A percentile compares a stretch with the other conserved stretches of the same genome.
These are phyloP conservation scores for Diplotaxis tenuifolia DNA, from an alignment of 345 rosid species.

Conservation along the genomic window DNA sequence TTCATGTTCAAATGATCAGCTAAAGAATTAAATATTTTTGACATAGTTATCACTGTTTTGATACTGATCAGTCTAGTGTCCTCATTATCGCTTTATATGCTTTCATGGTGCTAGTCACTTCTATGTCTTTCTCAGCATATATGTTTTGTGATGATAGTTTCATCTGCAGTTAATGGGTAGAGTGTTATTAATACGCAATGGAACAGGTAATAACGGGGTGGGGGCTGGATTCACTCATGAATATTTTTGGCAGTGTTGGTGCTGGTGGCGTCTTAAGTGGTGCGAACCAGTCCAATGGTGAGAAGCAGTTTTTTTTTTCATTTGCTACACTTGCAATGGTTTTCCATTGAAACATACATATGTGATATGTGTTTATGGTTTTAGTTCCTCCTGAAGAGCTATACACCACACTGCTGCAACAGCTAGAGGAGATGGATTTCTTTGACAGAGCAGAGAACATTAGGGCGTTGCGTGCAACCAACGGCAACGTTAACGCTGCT, in stretches of 20 bases:
- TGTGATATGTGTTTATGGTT: not conserved
- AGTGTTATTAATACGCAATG: constrained; percentile 9
- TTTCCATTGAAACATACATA: not conserved
- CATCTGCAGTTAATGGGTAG: not conserved
- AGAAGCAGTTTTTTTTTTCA: constrained; percentile 11
- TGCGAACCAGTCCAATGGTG: constrained; percentile 59
- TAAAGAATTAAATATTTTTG: not conserved
- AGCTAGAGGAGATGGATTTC: constrained; percentile 86
- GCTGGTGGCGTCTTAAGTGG: constrained; percentile 53
- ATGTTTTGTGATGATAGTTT: not conserved
- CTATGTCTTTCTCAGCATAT: not conserved
- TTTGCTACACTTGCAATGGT: not conserved
- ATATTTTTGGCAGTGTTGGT: constrained; percentile 77
- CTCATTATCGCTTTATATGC: not conserved
- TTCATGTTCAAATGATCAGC: not conserved
- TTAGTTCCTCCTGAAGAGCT: constrained; percentile 82
- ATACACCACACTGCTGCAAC: constrained; percentile 73
- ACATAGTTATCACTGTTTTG: not conserved
- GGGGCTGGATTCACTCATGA: constrained; percentile 65
- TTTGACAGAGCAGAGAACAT: constrained; percentile 79
- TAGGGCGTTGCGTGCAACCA: constrained; percentile 70
- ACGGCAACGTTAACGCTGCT: too few relatives aligned
- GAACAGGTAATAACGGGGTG: constrained; percentile 37
- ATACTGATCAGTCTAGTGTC: not conserved
- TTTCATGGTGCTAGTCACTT: not conserved